Base-by-base conservation (phyloP, 305 asterid species). In the Rubia tinctorum region DNA sequence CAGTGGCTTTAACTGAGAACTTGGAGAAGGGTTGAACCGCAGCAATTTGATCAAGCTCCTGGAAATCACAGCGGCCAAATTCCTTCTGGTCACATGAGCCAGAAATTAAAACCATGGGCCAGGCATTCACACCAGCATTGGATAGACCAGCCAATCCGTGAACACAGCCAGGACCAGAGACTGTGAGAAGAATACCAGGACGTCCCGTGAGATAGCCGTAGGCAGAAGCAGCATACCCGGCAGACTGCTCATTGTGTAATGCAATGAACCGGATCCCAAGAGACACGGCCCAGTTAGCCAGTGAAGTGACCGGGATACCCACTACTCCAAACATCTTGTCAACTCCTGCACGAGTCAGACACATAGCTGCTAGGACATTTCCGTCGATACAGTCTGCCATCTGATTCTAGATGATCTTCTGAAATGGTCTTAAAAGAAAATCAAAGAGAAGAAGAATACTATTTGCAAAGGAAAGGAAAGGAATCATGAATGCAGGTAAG, bases 31-130 rank as follows among this genome's bases (percentile, higher is more conserved):
- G 64, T 58, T 58, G 34, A 8, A 58, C 64, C 2, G 64, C 64
- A 58, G 64, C 64, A 58, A 58, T 58, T 58, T 58, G 64, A 58
- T 58, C 64, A 58, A 58, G 64, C 64, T 58, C 64, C 64, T 58
- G 64, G 14, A 58, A 58, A 23, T 58, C 64, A 58, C 64, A 34
- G 8, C 64, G 64, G 30, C 64, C 64, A 58, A 58, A 20, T 27
- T 58, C 64, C 64, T 58, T 58, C 15, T 58, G 64, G 11, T 58
- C 64, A 58, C 64, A 58, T 10, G 64, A 58, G 34, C 64, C 64
- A 23, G 64, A 58, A 2, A 58, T 58, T 23, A 58, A 23, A 58
- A 58, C 64, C 64, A 58, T 58, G 34, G 64, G 64, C 64, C 64
- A 58, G 13, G 64, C 37, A 27, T 58, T 58, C 27, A 20, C 34